A percentile compares a stretch with the other conserved stretches of the same genome.
Conservation (phyloP, 371 early-diverging fungal genomes). For the Phascolomyces articulosus region DNA sequence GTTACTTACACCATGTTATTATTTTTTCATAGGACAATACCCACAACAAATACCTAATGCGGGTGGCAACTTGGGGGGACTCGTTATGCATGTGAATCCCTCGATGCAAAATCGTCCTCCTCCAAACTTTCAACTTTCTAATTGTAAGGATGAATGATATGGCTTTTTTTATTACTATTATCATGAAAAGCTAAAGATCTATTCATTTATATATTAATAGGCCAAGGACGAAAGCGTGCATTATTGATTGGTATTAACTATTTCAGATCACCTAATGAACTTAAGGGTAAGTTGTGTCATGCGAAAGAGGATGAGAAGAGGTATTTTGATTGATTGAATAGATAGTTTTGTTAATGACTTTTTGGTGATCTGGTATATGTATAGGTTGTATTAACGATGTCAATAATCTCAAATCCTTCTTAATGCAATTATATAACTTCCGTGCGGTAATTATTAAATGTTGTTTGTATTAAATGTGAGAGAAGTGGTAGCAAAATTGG, state of each 20-base stretch:
- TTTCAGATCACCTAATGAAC: conserved; percentile 17
- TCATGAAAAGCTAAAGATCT: no score
- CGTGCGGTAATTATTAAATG: conserved; percentile 34
- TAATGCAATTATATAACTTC: conserved; percentile 69
- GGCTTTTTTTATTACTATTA: no score
- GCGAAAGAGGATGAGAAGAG: conserved; percentile 64
- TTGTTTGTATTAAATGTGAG: neutral
- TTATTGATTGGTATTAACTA: neutral
- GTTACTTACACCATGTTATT: neutral
- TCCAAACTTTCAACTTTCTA: conserved; percentile 64
- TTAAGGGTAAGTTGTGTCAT: conserved; percentile 73
- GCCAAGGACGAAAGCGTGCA: neutral
- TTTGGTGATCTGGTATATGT: no score
- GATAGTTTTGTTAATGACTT: neutral
- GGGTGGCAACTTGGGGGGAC: neutral
- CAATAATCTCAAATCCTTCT: conserved; percentile 75
- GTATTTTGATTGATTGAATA: conserved; percentile 32
- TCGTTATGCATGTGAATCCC: conserved; percentile 33
- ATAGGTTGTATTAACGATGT: conserved; percentile 94
- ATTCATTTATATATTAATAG: neutral
- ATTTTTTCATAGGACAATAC: neutral
- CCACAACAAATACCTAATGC: conserved; percentile 4
- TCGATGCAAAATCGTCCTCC: conserved; percentile 27
- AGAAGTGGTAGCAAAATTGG: neutral
- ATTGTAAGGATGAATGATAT: conserved; percentile 49